A percentile compares a stretch with the other conserved stretches of the same genome.
Conservation (phyloP, 2,329 filamentous ascomycete genomes). For the Fusarium anguioides region DNA sequence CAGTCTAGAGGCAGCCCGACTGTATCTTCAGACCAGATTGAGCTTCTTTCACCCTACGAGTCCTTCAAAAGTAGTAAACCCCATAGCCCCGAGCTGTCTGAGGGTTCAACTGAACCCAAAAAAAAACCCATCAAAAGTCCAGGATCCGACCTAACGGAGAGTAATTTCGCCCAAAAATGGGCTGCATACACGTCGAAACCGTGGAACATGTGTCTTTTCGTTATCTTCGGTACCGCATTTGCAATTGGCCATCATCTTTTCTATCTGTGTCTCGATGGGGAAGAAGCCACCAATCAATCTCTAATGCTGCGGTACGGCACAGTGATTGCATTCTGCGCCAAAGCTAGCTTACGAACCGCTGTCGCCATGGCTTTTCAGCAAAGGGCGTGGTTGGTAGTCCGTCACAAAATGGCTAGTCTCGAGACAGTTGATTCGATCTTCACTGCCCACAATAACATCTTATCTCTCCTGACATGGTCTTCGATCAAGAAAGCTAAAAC, state of each 20-base stretch:
- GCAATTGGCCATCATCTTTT: conserved; percentile 13
- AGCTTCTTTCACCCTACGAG: neutral
- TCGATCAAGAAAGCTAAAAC: neutral
- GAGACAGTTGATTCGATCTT: conserved; percentile 15
- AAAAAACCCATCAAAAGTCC: neutral
- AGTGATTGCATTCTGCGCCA: neutral
- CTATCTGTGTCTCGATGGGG: neutral
- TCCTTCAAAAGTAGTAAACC: neutral
- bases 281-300: neutral
- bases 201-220: conserved; percentile 15
- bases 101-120: rapidly evolving
- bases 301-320: conserved; percentile 15
- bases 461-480: neutral
- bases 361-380: neutral
- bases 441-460: neutral
- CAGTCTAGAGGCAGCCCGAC: neutral
- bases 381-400: neutral
- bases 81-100: neutral
- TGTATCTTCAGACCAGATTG: neutral
- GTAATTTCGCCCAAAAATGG: neutral
- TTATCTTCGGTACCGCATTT: neutral
- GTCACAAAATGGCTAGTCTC: neutral
- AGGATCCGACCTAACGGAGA: too few relatives aligned
- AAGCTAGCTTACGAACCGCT: neutral
- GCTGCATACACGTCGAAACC: neutral